Conservation (phyloP, 1,139 yeast genomes). For the Blastobotrys proliferans region DNA sequence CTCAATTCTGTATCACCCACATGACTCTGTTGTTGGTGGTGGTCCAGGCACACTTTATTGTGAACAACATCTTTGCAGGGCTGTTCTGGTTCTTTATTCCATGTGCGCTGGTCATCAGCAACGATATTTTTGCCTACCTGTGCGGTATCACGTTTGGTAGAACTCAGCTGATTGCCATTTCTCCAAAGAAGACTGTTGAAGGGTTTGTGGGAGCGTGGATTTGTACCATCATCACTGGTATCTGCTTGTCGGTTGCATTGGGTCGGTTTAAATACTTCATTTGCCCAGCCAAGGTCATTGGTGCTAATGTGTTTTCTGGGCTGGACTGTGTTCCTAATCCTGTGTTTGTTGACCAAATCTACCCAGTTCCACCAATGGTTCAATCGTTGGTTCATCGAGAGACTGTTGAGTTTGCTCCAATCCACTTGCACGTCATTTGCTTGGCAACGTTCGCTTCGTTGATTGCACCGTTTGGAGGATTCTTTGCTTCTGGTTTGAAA, state of each 20-base stretch:
- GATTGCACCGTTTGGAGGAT: conserved; percentile 98
- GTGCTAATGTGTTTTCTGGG: conserved; percentile 55
- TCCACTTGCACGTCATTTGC: conserved; percentile 80
- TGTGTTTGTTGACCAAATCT: conserved; percentile 75
- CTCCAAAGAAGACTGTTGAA: conserved; percentile 96
- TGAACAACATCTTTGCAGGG: conserved; percentile 84
- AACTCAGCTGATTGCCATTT: conserved; percentile 86
- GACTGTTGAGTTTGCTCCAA: conserved; percentile 69
- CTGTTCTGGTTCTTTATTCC: conserved; percentile 94
- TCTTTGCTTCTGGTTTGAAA: conserved; percentile 94
- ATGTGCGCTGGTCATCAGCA: conserved; percentile 83
- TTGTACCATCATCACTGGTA: conserved; percentile 76
- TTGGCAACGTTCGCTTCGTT: conserved; percentile 94
- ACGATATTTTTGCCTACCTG: conserved; percentile 92
- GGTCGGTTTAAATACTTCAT: conserved; percentile 70
- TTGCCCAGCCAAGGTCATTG: conserved; percentile 76
- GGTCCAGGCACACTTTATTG: conserved; percentile 90
- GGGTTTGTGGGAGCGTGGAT: conserved; percentile 98
- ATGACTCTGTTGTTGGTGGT: conserved; percentile 90
- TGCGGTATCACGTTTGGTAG: conserved; percentile 97
- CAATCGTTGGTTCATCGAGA: conserved; percentile 45
- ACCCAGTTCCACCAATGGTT: conserved; percentile 67
- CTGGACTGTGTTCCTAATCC: conserved; percentile 81
- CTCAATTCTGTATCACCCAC: conserved; percentile 89
- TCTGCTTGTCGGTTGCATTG: conserved; percentile 59